These are phyloP conservation scores for Sporobolus alterniflorus DNA, from an alignment of 202 grass and related monocot genomes.

Conservation along the genomic window DNA sequence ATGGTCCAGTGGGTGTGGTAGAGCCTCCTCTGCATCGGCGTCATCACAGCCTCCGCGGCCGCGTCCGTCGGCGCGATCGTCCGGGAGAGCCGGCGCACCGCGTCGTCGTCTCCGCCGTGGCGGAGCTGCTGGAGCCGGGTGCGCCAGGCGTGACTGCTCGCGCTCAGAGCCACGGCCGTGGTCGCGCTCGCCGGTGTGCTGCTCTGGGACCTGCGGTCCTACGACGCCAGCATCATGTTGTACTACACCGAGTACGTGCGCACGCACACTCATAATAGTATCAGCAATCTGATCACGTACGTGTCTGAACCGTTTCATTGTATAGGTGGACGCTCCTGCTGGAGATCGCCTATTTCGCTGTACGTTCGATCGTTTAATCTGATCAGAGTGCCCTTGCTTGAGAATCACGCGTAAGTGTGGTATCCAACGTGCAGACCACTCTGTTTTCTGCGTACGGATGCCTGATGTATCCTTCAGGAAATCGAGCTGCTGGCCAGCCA, in stretches of 20 bases:
- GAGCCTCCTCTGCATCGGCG: slow-evolving; percentile 21
- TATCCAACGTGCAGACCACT: no score
- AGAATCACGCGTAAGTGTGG: no score
- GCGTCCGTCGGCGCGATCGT: slow-evolving; percentile 20
- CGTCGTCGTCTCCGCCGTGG: background rate
- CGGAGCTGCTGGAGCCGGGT: slow-evolving; percentile 25
- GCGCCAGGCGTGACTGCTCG: slow-evolving; percentile 31
- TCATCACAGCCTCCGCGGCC: slow-evolving; percentile 18
- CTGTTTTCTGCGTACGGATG: slow-evolving; percentile 48
- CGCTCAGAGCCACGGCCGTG: slow-evolving; percentile 12
- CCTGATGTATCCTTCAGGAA: background rate
- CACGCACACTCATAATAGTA: no score
- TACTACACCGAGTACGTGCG: slow-evolving; percentile 64
- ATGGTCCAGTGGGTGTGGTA: slow-evolving; percentile 8
- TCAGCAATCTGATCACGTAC: no score
- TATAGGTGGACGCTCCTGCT: slow-evolving; percentile 50
- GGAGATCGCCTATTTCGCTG: slow-evolving; percentile 45
- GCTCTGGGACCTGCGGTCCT: slow-evolving; percentile 47
- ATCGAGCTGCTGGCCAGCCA: background rate
- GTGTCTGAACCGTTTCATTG: background rate
- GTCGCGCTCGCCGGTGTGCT: slow-evolving; percentile 24
- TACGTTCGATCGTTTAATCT: no score
- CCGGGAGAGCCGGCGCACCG: background rate
- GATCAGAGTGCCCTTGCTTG: no score
- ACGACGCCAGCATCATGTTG: slow-evolving; percentile 50